Percentiles rank a stretch among this genome's conserved stretches.
Conservation (phyloP, 176 grass and related monocot species). For the Oryza meyeriana region DNA sequence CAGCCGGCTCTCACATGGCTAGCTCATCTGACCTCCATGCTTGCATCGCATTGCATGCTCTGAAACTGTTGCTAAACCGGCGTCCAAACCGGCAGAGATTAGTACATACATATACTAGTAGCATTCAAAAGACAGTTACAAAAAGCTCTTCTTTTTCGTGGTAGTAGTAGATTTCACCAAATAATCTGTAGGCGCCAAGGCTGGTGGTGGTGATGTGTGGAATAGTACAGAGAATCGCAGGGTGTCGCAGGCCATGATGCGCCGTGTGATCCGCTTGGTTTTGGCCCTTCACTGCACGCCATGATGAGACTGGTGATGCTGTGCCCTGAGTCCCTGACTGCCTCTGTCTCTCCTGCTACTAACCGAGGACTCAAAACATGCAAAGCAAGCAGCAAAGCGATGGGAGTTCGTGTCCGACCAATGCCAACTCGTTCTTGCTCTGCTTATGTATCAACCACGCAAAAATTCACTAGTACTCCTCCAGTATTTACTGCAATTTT, state of each 20-base stretch:
- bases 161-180: not conserved
- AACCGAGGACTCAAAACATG: constrained; percentile 2
- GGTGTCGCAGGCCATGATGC: constrained; percentile 29
- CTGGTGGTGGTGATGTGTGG: not conserved
- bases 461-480: not conserved
- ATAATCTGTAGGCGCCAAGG: not conserved
- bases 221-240: not conserved
- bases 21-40: not conserved
- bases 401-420: not conserved
- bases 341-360: not conserved
- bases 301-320: constrained; percentile 25
- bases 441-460: not conserved
- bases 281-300: not conserved
- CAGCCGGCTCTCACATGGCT: not conserved
- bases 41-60: not conserved
- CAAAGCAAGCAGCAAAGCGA: not conserved
- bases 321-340: not conserved
- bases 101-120: too few relatives aligned
- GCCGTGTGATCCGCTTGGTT: constrained; percentile 43
- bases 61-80: not conserved
- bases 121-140: not conserved
- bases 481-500: not conserved
- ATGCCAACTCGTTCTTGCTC: not conserved
- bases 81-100: not conserved
- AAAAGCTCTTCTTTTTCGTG: too few relatives aligned